Conservation (phyloP, 148 eudicot species). For the Nepenthes mirabilis region DNA sequence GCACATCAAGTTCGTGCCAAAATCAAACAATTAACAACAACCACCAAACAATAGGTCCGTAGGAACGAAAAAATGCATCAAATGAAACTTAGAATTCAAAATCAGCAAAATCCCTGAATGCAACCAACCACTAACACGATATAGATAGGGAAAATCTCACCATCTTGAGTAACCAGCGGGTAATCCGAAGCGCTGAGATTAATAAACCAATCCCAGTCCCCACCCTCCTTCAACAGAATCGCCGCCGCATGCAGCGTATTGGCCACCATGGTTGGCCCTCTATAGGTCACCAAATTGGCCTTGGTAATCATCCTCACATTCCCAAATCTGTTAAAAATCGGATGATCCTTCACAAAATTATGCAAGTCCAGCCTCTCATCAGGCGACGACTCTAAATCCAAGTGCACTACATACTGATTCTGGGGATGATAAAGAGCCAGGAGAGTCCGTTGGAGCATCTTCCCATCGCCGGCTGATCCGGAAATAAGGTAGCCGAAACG, state of each 20-base stretch:
- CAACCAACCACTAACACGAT: background rate
- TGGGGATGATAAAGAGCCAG: constrained; percentile 63
- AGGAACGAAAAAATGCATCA: background rate
- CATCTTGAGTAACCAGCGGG: constrained; percentile 91
- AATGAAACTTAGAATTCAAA: constrained; percentile 4
- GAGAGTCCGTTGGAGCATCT: constrained; percentile 45
- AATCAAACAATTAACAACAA: no score
- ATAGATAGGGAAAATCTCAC: constrained; percentile 13
- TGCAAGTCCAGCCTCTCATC: constrained; percentile 42
- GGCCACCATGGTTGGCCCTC: constrained; percentile 93
- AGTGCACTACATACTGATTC: constrained; percentile 66
- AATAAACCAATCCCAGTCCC: constrained; percentile 94
- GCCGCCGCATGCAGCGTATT: constrained; percentile 91
- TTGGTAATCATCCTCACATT: constrained; percentile 73
- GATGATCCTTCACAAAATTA: constrained; percentile 23
- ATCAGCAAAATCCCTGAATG: background rate
- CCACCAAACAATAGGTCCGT: background rate
- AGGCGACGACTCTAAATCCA: constrained; percentile 56
- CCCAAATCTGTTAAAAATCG: constrained; percentile 26
- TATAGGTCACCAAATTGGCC: constrained; percentile 78
- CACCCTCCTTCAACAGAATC: constrained; percentile 53
- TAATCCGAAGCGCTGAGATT: constrained; percentile 94
- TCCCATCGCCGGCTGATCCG: constrained; percentile 64
- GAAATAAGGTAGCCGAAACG: constrained; percentile 79
- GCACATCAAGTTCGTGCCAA: no score